phyloP scores from a whole-genome alignment of 179 eudicot genomes.

The Heliamphora pulchella region DNA sequence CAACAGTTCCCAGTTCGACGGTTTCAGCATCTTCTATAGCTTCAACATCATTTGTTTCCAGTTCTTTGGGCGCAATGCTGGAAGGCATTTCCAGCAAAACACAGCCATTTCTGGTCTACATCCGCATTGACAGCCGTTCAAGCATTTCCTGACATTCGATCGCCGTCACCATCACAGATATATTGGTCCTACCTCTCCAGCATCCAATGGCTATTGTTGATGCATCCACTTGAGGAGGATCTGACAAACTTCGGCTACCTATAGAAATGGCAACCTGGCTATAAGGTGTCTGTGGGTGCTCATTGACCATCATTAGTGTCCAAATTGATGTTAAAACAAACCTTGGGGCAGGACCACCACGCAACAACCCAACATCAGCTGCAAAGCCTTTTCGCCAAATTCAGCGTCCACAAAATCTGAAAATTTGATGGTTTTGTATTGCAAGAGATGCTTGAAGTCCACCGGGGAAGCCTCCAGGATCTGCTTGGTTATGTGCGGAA shows the following conservation, averaged over 20 bases:
- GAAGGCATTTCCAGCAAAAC: conserved; percentile 11
- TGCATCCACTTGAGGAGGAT: conserved; percentile 32
- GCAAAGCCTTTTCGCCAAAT: conserved; percentile 52
- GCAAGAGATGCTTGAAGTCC: conserved; percentile 85
- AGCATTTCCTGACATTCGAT: conserved; percentile 82
- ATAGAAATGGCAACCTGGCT: conserved; percentile 6
- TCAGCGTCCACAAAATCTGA: conserved; percentile 67
- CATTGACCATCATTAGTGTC: neutral
- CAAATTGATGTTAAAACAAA: conserved; percentile 24
- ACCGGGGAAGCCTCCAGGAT: conserved; percentile 51
- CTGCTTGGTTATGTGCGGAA: conserved; percentile 84
- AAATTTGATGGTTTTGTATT: conserved; percentile 65
- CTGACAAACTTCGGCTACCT: conserved; percentile 31
- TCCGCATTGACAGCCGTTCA: conserved; percentile 50
- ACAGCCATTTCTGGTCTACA: conserved; percentile 20
- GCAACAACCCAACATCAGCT: conserved; percentile 70
- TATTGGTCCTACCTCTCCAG: conserved; percentile 76
- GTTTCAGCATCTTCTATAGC: conserved; percentile 20
- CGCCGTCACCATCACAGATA: conserved; percentile 85
- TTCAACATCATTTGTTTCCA: conserved; percentile 20
- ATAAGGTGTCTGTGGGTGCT: neutral
- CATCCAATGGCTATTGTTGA: conserved; percentile 80
- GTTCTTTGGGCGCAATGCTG: conserved; percentile 17
- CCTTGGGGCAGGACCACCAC: conserved; percentile 69
- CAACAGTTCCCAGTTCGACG: conserved; percentile 12